These are phyloP conservation scores for Escallonia herrerae DNA, from an alignment of 129 eudicot genomes.

Conservation along the genomic window DNA sequence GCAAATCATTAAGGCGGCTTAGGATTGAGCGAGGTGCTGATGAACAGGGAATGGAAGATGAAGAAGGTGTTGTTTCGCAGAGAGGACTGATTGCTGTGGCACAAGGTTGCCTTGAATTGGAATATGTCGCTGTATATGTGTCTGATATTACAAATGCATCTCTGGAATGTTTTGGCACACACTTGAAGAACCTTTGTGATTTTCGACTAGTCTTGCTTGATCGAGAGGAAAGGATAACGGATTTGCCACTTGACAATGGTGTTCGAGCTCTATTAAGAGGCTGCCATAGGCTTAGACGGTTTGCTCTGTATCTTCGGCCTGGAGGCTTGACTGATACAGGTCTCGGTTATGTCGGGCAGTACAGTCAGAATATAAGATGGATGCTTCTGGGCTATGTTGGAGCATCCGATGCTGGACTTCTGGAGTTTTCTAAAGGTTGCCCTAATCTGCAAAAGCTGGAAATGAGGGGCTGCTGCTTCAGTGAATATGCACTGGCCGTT, in stretches of 20 bases:
- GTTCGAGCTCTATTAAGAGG: slow-evolving; percentile 70
- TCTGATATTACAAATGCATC: slow-evolving; percentile 83
- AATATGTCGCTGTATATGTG: slow-evolving; percentile 76
- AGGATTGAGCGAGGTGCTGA: slow-evolving; percentile 86
- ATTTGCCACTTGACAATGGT: slow-evolving; percentile 83
- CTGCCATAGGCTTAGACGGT: slow-evolving; percentile 58
- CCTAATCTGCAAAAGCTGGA: slow-evolving; percentile 73
- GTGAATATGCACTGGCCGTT: slow-evolving; percentile 66
- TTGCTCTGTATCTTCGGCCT: slow-evolving; percentile 68
- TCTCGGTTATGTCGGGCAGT: slow-evolving; percentile 59
- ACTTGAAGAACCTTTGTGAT: slow-evolving; percentile 62
- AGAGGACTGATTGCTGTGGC: slow-evolving; percentile 73
- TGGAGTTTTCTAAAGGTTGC: slow-evolving; percentile 72
- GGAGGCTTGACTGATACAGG: slow-evolving; percentile 83
- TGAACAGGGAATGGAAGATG: slow-evolving; percentile 75
- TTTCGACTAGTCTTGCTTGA: slow-evolving; percentile 80
- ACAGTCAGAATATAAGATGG: slow-evolving; percentile 71
- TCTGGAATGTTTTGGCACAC: slow-evolving; percentile 55
- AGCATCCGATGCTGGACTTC: slow-evolving; percentile 63
- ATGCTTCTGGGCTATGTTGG: slow-evolving; percentile 84
- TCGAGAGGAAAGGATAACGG: slow-evolving; percentile 53
- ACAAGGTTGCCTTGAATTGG: slow-evolving; percentile 64
- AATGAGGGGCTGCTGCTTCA: slow-evolving; percentile 68
- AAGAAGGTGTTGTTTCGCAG: slow-evolving; percentile 73
- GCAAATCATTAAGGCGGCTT: slow-evolving; percentile 64